Percentiles rank a stretch among this genome's conserved stretches.
Conservation (phyloP, 371 early-diverging fungal genomes). For the Capillidium rhysosporum region DNA sequence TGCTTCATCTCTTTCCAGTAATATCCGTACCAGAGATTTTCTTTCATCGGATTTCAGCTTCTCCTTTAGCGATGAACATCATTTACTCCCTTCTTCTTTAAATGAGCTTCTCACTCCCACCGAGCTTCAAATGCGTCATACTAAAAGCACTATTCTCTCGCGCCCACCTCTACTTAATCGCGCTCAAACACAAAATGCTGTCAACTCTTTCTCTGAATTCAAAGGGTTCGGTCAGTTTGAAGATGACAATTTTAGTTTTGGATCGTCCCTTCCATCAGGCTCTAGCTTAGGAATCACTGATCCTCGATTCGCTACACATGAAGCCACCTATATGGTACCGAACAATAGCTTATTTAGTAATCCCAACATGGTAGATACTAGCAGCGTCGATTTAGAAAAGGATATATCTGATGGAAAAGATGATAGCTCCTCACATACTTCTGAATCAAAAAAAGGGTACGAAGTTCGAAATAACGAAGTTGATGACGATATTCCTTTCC, state of each 20-base stretch:
- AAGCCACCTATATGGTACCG: not conserved
- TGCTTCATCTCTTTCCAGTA: not conserved
- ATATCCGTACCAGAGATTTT: not conserved
- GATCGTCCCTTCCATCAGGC: not conserved
- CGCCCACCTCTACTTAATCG: not conserved
- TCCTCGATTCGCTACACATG: not conserved
- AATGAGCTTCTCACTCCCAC: conserved; percentile 12
- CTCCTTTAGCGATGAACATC: conserved; percentile 6
- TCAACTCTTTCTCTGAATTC: not conserved
- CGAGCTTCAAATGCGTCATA: conserved; percentile 12
- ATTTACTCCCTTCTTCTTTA: conserved; percentile 12
- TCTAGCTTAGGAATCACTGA: conserved; percentile 5
- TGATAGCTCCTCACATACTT: not conserved
- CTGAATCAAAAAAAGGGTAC: not conserved
- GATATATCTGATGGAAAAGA: not conserved
- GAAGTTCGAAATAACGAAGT: not conserved
- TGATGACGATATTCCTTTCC: conserved; percentile 4
- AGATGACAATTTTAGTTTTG: not conserved
- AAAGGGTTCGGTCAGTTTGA: not conserved
- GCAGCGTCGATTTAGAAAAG: not conserved
- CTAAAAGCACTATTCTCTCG: conserved; percentile 2
- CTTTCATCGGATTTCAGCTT: conserved; percentile 1
- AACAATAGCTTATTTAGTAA: not conserved
- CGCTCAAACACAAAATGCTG: not conserved
- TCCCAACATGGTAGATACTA: conserved; percentile 56